Evolutionary conservation across 2,329 filamentous ascomycete genomes (phyloP), one percentile per base, ranked within the genome.

Genomic region (Colletotrichum cordylinicola): DNA sequence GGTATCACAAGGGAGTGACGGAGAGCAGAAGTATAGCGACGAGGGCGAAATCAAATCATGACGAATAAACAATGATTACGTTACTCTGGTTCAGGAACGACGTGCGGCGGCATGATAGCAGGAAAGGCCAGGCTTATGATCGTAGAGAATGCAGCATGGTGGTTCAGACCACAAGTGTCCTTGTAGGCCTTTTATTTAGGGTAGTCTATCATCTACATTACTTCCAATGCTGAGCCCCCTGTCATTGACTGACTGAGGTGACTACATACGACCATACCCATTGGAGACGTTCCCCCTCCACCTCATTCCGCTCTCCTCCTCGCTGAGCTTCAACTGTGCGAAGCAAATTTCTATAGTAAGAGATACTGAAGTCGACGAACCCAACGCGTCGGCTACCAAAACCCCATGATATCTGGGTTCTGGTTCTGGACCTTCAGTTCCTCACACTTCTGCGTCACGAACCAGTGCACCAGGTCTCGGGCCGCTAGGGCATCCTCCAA

Each of bases 401-500:
- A 69, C 21, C 65, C 65, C 27, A 31, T 5, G 2, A 37, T 15
- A 10, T 8, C 9, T 18, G 29, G 27, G 6, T 39, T 16, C 16
- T 24, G n/a, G 13, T 24, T 48, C 39, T 48, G 31, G 4, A 27
- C 27, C 27, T 35, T 29, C 48, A 52, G 27, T 8, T 31, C 58
- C 9, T 60, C 27, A 10, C 21, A n/a, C 21, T 60, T 73, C 24
- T 72, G 52, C 39, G 61, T 55, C 48, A 85, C 77, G 67, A 85
- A 83, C 85, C 85, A 87, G 61, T 84, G 79, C 6, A 85, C 79
- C 43, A 89, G 72, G 73, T 88, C 86, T 15, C 87, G 80, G 6
- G 84, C 82, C 1, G 86, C 87, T 62, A 87, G 77, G 6, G 87
- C 86, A 75, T 89, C 87, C 77, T 89, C 86, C 18, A 87, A 61